Conservation (phyloP, 352 stramenopile genomes). For the Phytopythium chamaehyphon region DNA sequence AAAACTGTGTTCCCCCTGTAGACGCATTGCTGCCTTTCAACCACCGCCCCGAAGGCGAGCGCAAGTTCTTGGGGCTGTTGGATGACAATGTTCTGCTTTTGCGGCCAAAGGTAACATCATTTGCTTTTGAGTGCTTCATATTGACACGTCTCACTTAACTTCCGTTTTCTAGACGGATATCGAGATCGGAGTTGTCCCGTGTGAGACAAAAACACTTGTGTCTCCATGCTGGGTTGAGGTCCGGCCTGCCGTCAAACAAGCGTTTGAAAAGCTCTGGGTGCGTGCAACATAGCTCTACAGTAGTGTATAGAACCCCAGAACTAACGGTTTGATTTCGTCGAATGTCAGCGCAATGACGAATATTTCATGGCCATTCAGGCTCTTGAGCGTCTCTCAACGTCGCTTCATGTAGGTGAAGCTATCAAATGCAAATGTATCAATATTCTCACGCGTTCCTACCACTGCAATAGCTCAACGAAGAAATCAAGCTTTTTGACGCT, state of each 20-base stretch:
- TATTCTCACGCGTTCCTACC: not conserved
- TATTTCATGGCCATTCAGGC: constrained; percentile 54
- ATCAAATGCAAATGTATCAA: not conserved
- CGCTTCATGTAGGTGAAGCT: constrained; percentile 19
- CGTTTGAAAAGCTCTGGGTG: constrained; percentile 67
- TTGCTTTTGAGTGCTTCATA: constrained; percentile 1
- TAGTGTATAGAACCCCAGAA: not conserved
- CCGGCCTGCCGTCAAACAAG: constrained; percentile 47
- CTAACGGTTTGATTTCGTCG: not conserved
- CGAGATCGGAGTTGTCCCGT: constrained; percentile 70
- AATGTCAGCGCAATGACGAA: constrained; percentile 44
- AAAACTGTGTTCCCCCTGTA: constrained; percentile 47
- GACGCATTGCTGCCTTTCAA: constrained; percentile 64
- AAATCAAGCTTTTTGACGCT: constrained; percentile 53
- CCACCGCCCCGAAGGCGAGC: constrained; percentile 43
- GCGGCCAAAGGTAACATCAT: constrained; percentile 75
- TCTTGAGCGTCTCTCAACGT: constrained; percentile 59
- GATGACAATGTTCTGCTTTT: constrained; percentile 49
- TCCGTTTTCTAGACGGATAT: constrained; percentile 32
- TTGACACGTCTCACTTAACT: no score
- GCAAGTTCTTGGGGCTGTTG: constrained; percentile 63
- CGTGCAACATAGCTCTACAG: constrained; percentile 1
- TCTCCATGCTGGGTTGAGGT: constrained; percentile 65
- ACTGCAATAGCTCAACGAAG: constrained; percentile 34
- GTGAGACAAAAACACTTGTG: constrained; percentile 39